Base-by-base conservation (phyloP, 352 stramenopile genomes). In the Phytophthora melonis region DNA sequence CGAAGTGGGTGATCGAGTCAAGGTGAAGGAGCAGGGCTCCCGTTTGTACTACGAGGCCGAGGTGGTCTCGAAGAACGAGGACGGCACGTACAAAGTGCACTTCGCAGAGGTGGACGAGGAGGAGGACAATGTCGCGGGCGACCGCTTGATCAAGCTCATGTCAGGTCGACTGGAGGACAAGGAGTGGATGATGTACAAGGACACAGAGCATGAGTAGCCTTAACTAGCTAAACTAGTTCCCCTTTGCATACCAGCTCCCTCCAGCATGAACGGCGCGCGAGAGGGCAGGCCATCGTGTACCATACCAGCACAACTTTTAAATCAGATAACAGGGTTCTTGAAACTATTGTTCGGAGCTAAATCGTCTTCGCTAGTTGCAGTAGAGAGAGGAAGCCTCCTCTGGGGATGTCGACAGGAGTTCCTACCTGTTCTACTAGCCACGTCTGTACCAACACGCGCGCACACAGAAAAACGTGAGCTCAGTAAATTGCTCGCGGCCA, bases 121-220 rank as follows among this genome's bases (percentile, higher is more conserved):
- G 4, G 83, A 92, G 56, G 78, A 90, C 68, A 69, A 82, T 21
- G 70, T 90, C 50, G 50, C 73, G 13, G 55, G 52, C 0, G 81
- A 87, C 45, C 77, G 81, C 21, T 75, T 90, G 53, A 54, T 92
- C 54, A 92, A 92, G 58, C 77, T 90, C 67, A 92, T 90, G 82
- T 90, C 84, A 6, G 84, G 84, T 2, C 73, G 84, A 4, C 74
- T 92, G 32, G 82, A 90, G 57, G 75, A 89, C 39, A 90, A 89
- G 56, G 84, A 92, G 63, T 87, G 83, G 78, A 90, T 92, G 84
- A 92, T 90, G 82, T 89, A 86, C 57, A 92, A 88, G 70, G 81
- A 88, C 36, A 82, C 57, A 23, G 55, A 73, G 4, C 67, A 81
- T 3, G 77, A 82, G 59, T 56, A 68, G 47, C 13, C 55, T 50